Conservation (phyloP, 208 protist species). For the Trypanosoma rangeli region DNA sequence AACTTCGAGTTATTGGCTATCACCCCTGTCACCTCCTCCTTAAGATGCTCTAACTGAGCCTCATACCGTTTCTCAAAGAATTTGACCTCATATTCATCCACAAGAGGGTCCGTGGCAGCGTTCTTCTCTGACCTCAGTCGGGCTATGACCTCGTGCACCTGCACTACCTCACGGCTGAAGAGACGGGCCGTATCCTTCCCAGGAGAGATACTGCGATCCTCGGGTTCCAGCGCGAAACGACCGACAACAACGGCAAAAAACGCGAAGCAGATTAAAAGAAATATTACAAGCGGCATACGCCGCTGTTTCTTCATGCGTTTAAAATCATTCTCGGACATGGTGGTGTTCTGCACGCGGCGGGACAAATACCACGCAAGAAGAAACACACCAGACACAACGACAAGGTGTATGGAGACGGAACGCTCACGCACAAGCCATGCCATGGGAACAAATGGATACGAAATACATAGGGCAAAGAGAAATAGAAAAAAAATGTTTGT, state of each 20-base stretch:
- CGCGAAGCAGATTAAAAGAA: constrained; percentile 37
- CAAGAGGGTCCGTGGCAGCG: constrained; percentile 40
- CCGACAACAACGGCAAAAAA: constrained; percentile 43
- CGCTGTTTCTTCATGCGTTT: constrained; percentile 47
- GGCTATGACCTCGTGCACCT: constrained; percentile 56
- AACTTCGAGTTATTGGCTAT: neutral
- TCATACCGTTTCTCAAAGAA: constrained; percentile 44
- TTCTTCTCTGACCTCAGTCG: constrained; percentile 46
- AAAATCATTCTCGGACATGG: neutral
- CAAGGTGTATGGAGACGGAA: constrained; percentile 41
- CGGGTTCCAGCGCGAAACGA: constrained; percentile 34
- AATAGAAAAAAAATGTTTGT: constrained; percentile 21
- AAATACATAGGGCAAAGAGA: constrained; percentile 60
- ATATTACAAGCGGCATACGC: constrained; percentile 49
- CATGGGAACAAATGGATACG: constrained; percentile 79
- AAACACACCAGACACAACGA: constrained; percentile 28
- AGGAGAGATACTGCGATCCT: constrained; percentile 36
- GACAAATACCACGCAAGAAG: constrained; percentile 20
- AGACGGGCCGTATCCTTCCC: constrained; percentile 41
- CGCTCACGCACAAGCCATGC: constrained; percentile 66
- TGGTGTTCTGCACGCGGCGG: constrained; percentile 32
- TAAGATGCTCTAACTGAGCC: constrained; percentile 36
- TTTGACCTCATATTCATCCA: constrained; percentile 34
- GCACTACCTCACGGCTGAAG: constrained; percentile 53
- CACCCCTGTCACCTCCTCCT: constrained; percentile 39